Evolutionary conservation across 2,329 filamentous ascomycete species (phyloP).

Genomic region (Hirsutella minnesotensis): DNA sequence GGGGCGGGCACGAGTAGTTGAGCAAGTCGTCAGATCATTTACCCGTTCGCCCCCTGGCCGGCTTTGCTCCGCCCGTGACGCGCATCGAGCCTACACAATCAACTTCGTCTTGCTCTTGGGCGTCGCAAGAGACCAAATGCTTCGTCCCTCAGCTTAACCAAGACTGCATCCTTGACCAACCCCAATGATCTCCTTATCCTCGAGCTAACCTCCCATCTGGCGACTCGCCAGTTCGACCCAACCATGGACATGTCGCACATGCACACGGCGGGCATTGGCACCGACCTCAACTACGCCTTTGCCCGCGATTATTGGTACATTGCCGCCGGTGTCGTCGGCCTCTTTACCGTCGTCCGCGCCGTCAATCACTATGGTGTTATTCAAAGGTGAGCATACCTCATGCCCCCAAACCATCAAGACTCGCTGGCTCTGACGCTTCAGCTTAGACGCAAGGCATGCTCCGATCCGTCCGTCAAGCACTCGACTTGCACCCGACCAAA

Average conservation of each 20-base stretch:
- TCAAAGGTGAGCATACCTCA: conserved; percentile 22
- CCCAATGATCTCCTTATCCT: too few species aligned
- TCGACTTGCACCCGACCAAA: conserved; percentile 43
- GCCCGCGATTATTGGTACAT: conserved; percentile 49
- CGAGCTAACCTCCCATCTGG: background rate
- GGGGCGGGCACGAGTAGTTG: too few species aligned
- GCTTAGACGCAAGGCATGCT: conserved; percentile 33
- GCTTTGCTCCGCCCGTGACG: too few species aligned
- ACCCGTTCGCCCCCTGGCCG: too few species aligned
- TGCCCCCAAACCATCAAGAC: background rate
- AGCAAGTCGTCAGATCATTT: too few species aligned
- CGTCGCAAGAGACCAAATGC: too few species aligned
- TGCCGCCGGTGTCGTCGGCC: conserved; percentile 34
- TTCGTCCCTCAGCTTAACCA: too few species aligned
- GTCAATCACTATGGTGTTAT: conserved; percentile 30
- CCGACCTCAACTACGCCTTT: conserved; percentile 35
- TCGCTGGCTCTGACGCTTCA: background rate
- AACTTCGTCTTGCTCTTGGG: too few species aligned
- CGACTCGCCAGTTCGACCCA: background rate
- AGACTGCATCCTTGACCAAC: too few species aligned
- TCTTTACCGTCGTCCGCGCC: conserved; percentile 26
- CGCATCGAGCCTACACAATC: too few species aligned
- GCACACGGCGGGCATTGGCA: conserved; percentile 23
- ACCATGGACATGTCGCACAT: conserved; percentile 19
- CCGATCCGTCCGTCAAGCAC: conserved; percentile 29